A percentile compares a stretch with the other conserved stretches of the same genome.
phyloP scores from a whole-genome alignment of 164 flowering plant genomes.

The Nymphaea thermarum region DNA sequence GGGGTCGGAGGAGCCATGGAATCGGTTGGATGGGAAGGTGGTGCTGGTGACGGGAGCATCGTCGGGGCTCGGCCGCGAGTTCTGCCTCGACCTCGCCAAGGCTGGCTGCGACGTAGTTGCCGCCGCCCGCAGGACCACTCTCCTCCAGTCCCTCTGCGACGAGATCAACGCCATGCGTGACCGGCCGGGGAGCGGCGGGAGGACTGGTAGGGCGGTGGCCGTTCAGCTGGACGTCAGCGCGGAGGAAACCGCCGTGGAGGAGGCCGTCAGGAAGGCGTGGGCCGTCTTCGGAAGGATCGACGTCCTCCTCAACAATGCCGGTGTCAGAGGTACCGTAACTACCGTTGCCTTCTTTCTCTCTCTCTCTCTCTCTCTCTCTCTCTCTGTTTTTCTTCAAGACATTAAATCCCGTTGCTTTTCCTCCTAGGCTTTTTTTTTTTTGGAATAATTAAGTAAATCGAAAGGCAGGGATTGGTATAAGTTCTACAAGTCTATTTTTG shows the following conservation, averaged over 20 bases:
- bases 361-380: too few species aligned
- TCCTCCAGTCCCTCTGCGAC: slow-evolving; percentile 42
- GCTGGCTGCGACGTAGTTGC: slow-evolving; percentile 3
- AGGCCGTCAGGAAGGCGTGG: slow-evolving; percentile 54
- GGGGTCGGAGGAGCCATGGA: too few species aligned
- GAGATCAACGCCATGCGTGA: slow-evolving; percentile 15
- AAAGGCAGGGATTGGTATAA: too few species aligned
- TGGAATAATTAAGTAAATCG: too few species aligned
- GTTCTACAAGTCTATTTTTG: too few species aligned
- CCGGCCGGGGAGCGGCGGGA: background rate
- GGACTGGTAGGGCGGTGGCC: slow-evolving; percentile 11
- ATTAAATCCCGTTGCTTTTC: too few species aligned
- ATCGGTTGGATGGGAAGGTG: slow-evolving; percentile 3
- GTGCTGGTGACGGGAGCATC: slow-evolving; percentile 7
- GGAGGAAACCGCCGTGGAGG: slow-evolving; percentile 28
- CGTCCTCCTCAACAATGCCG: slow-evolving; percentile 66
- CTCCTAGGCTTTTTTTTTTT: too few species aligned
- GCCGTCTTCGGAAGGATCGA: slow-evolving; percentile 66
- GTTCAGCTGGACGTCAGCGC: slow-evolving; percentile 52
- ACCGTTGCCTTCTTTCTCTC: too few species aligned
- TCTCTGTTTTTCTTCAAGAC: too few species aligned
- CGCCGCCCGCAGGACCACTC: slow-evolving; percentile 28
- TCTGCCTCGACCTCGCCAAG: slow-evolving; percentile 3
- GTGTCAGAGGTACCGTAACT: slow-evolving; percentile 41
- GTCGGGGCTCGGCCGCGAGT: slow-evolving; percentile 5